These are phyloP conservation scores for Colletotrichum tropicicola DNA, from an alignment of 2,329 filamentous ascomycete genomes.

Conservation along the genomic window DNA sequence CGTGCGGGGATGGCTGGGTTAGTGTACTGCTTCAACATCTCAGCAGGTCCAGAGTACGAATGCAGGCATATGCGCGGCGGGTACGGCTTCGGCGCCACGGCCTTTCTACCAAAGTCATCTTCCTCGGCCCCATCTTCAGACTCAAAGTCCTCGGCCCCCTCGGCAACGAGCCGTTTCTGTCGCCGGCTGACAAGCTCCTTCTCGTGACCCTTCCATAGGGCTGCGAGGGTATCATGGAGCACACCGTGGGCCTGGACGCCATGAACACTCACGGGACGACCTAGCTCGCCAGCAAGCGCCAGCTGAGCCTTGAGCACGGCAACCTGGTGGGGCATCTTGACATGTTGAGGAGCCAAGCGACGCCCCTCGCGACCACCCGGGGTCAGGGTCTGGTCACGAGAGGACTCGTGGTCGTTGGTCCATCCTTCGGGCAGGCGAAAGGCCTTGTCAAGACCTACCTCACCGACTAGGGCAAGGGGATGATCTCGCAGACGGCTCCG, in stretches of 20 bases:
- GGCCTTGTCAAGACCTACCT: conserved; percentile 80
- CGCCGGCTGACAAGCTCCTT: conserved; percentile 66
- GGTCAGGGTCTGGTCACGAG: conserved; percentile 61
- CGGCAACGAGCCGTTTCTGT: conserved; percentile 60
- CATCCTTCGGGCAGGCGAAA: conserved; percentile 76
- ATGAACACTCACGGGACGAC: conserved; percentile 73
- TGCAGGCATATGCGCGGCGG: conserved; percentile 93
- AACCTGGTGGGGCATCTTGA: conserved; percentile 75
- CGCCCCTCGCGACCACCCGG: conserved; percentile 77
- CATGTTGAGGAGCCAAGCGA: conserved; percentile 72
- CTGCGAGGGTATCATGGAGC: conserved; percentile 70
- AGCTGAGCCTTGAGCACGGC: conserved; percentile 73
- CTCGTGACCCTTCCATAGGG: conserved; percentile 77
- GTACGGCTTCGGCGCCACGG: conserved; percentile 63
- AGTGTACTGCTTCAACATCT: conserved; percentile 82
- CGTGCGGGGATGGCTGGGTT: conserved; percentile 76
- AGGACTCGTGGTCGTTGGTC: conserved; percentile 45
- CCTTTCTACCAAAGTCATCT: conserved; percentile 17
- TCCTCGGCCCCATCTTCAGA: conserved; percentile 44
- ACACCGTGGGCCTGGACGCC: conserved; percentile 81
- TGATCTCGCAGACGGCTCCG: conserved; percentile 62
- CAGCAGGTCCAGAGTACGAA: conserved; percentile 84
- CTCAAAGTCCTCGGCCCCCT: conserved; percentile 56
- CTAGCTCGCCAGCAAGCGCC: conserved; percentile 73
- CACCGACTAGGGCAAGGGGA: conserved; percentile 75